A percentile compares a stretch with the other conserved stretches of the same genome.
These are phyloP conservation scores for Yamadazyma conglobata DNA, from an alignment of 1,139 yeast genomes.

Conservation along the genomic window DNA sequence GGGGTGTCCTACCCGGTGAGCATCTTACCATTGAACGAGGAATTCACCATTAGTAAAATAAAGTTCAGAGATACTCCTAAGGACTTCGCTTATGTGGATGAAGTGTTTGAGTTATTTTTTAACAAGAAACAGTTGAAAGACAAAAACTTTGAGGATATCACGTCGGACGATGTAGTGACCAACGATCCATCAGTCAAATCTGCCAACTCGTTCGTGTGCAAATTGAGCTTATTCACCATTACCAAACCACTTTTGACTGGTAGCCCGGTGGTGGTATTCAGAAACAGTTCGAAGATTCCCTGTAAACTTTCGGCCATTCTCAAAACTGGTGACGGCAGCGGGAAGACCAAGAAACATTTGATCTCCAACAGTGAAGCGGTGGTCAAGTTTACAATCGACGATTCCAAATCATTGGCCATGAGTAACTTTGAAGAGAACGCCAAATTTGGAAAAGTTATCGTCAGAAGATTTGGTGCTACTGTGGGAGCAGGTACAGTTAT, in stretches of 20 bases:
- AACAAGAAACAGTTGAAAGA: slow-evolving; percentile 38
- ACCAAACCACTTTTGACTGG: slow-evolving; percentile 78
- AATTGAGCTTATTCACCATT: slow-evolving; percentile 66
- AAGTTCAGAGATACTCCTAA: slow-evolving; percentile 23
- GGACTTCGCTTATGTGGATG: slow-evolving; percentile 63
- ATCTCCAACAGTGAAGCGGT: slow-evolving; percentile 70
- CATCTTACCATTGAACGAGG: slow-evolving; percentile 51
- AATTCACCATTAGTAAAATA: slow-evolving; percentile 32
- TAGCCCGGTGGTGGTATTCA: slow-evolving; percentile 74
- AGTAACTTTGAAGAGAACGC: slow-evolving; percentile 56
- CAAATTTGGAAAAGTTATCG: slow-evolving; percentile 74
- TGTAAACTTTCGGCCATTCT: slow-evolving; percentile 63
- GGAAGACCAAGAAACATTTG: slow-evolving; percentile 51
- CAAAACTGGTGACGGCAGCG: slow-evolving; percentile 34
- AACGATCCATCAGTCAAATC: slow-evolving; percentile 42
- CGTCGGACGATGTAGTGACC: slow-evolving; percentile 68
- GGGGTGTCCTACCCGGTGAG: slow-evolving; percentile 73
- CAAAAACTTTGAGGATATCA: slow-evolving; percentile 49
- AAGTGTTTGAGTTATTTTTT: slow-evolving; percentile 59
- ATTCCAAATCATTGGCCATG: slow-evolving; percentile 56
- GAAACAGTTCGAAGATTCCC: slow-evolving; percentile 77
- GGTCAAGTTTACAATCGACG: slow-evolving; percentile 62
- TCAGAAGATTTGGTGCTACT: slow-evolving; percentile 82
- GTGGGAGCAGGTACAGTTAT: slow-evolving; percentile 80
- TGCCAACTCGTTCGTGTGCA: slow-evolving; percentile 50